phyloP scores from a whole-genome alignment of 1,284 basidiomycete genomes.

The Tilletia walkeri region DNA sequence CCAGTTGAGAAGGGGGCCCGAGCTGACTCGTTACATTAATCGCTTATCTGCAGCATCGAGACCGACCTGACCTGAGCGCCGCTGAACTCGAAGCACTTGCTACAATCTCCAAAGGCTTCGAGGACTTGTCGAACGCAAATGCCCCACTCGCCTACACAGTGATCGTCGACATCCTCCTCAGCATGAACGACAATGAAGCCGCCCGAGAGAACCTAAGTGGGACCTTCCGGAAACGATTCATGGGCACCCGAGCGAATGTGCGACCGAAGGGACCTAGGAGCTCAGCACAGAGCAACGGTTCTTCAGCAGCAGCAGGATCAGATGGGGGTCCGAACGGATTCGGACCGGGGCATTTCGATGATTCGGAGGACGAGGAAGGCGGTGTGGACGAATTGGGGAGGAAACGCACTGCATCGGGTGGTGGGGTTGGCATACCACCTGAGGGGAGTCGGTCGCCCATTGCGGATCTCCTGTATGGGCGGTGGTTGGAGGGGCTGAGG shows the following conservation, averaged over 20 bases:
- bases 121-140: constrained; percentile 75
- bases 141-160: constrained; percentile 79
- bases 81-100: constrained; percentile 81
- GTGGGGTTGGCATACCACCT: not conserved
- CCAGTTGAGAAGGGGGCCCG: not conserved
- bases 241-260: constrained; percentile 12
- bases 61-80: constrained; percentile 72
- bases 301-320: constrained; percentile 24
- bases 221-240: constrained; percentile 36
- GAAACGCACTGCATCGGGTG: constrained; percentile 3
- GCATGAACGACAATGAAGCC: constrained; percentile 66
- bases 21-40: not conserved
- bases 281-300: not conserved
- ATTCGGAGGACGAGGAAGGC: constrained; percentile 56
- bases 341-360: constrained; percentile 21
- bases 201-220: constrained; percentile 32
- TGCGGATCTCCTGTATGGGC: constrained; percentile 86
- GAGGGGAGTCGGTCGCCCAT: constrained; percentile 66
- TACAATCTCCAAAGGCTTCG: constrained; percentile 83
- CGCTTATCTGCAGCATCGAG: constrained; percentile 10
- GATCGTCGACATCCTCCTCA: constrained; percentile 81
- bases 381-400: constrained; percentile 21
- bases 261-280: not conserved
- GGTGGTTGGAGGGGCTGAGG: constrained; percentile 83
- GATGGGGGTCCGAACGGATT: constrained; percentile 7